These are phyloP conservation scores for Periconia macrospinosa DNA, from an alignment of 2,329 filamentous ascomycete genomes.

Conservation along the genomic window DNA sequence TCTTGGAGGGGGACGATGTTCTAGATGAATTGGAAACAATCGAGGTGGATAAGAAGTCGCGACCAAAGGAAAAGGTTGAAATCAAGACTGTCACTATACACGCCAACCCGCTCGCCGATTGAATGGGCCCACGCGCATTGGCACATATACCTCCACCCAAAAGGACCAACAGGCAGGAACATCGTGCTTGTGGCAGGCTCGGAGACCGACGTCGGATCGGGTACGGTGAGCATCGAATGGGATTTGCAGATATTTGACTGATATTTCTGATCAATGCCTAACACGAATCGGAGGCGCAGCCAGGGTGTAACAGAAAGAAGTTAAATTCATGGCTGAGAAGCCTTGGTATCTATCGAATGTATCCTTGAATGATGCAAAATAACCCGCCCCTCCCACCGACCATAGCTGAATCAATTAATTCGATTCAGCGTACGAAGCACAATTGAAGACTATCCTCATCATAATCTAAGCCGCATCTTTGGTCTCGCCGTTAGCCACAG, in stretches of 20 bases:
- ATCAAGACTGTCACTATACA: constrained; percentile 75
- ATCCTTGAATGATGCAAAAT: constrained; percentile 20
- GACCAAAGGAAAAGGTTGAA: constrained; percentile 66
- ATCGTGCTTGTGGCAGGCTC: too few species aligned
- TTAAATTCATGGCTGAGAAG: background rate
- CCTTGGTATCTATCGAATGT: constrained; percentile 11
- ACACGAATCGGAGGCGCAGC: too few species aligned
- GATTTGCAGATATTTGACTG: too few species aligned
- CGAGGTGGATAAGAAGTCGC: constrained; percentile 75
- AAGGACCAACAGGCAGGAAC: background rate
- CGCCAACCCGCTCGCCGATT: constrained; percentile 74
- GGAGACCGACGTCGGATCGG: too few species aligned
- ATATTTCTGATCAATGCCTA: background rate
- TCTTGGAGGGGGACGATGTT: constrained; percentile 63
- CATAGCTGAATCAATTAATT: background rate
- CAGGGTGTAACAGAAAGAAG: background rate
- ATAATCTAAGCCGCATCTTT: constrained; percentile 11
- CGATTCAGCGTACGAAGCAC: constrained; percentile 11
- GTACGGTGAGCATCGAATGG: background rate
- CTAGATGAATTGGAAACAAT: constrained; percentile 71
- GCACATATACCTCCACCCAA: too few species aligned
- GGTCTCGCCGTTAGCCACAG: constrained; percentile 16
- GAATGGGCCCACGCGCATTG: constrained; percentile 21
- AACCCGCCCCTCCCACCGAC: background rate
- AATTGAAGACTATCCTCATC: background rate